phyloP scores from a whole-genome alignment of 2,329 filamentous ascomycete species.

The Fusarium agapanthi region DNA sequence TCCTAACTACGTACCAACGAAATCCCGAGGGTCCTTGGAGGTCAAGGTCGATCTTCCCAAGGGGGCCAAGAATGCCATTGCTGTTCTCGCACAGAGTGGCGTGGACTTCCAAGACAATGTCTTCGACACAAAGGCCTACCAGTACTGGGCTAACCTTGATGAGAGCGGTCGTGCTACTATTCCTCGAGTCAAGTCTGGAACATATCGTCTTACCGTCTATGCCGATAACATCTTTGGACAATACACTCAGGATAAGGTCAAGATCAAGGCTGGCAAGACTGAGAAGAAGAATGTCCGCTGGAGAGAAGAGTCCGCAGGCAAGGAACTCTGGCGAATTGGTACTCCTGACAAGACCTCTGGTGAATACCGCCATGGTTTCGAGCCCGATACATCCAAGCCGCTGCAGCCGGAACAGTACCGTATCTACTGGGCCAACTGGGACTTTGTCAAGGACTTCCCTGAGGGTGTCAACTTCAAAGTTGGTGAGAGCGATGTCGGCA shows the following conservation, averaged over 20 bases:
- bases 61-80: constrained; percentile 61
- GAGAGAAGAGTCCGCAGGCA: constrained; percentile 63
- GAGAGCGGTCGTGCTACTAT: constrained; percentile 59
- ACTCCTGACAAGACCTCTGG: constrained; percentile 68
- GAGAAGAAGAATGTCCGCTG: constrained; percentile 55
- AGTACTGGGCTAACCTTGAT: constrained; percentile 69
- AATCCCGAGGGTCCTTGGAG: constrained; percentile 59
- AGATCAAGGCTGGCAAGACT: constrained; percentile 49
- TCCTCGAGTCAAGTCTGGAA: constrained; percentile 63
- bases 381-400: constrained; percentile 56
- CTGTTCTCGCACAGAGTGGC: constrained; percentile 56
- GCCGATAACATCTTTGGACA: constrained; percentile 70
- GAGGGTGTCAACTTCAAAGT: constrained; percentile 66
- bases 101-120: constrained; percentile 54
- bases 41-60: constrained; percentile 61
- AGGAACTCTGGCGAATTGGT: constrained; percentile 70
- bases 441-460: constrained; percentile 68
- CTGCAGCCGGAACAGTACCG: constrained; percentile 65
- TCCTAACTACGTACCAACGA: constrained; percentile 65
- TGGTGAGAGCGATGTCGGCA: constrained; percentile 57
- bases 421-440: constrained; percentile 69
- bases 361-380: constrained; percentile 67
- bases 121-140: constrained; percentile 61
- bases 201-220: constrained; percentile 70
- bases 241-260: constrained; percentile 61